Evolutionary conservation across 208 protist genomes (phyloP).

Genomic region (Crithidia expoeki): DNA sequence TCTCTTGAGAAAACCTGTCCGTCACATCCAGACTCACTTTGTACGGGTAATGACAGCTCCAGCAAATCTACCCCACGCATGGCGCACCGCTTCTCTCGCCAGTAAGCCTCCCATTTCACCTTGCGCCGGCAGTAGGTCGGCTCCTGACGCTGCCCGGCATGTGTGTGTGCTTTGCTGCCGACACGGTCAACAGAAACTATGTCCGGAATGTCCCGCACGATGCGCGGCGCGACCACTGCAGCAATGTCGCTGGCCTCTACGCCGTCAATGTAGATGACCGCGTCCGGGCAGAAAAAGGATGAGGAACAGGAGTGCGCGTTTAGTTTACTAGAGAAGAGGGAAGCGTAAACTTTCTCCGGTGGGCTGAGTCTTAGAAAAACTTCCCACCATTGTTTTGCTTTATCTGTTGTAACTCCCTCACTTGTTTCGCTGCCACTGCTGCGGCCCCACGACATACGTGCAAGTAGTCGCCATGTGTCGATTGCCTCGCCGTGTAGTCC

Average conservation of each 20-base stretch:
- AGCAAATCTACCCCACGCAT: slow-evolving; percentile 45
- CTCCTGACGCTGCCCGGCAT: slow-evolving; percentile 17
- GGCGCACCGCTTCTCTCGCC: slow-evolving; percentile 28
- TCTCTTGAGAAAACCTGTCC: slow-evolving; percentile 6
- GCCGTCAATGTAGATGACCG: slow-evolving; percentile 67
- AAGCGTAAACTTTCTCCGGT: not conserved
- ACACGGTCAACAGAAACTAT: slow-evolving; percentile 1
- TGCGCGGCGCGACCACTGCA: slow-evolving; percentile 38
- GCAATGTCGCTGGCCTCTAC: slow-evolving; percentile 58
- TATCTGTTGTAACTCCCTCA: no score
- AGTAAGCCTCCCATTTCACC: slow-evolving; percentile 15
- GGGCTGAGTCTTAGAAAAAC: not conserved
- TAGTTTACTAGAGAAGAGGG: not conserved
- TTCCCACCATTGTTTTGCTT: not conserved
- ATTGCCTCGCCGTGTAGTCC: not conserved
- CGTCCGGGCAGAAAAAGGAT: slow-evolving; percentile 41
- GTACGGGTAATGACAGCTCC: slow-evolving; percentile 47
- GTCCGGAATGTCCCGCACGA: slow-evolving; percentile 40
- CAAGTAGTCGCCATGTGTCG: not conserved
- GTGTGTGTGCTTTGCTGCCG: not conserved
- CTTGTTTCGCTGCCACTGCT: no score
- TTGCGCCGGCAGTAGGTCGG: slow-evolving; percentile 26
- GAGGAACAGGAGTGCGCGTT: not conserved
- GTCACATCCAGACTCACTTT: not conserved
- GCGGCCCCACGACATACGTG: not conserved